Base-by-base conservation (phyloP, 2,329 filamentous ascomycete genomes). In the Sarocladium strictum region DNA sequence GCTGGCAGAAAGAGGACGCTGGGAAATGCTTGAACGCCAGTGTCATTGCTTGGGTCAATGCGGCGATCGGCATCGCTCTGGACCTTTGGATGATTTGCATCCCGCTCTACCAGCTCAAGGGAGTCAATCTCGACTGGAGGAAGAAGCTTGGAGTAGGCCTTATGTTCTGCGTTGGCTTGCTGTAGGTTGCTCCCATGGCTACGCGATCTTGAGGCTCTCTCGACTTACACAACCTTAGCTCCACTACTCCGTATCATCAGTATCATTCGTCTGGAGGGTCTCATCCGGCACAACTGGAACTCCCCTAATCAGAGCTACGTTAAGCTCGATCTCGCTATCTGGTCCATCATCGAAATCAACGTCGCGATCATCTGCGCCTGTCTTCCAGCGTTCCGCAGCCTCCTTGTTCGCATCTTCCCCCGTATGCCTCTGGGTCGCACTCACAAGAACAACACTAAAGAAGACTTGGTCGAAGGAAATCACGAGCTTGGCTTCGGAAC, bases 81-180 rank as follows among this genome's bases (percentile, higher is more conserved):
- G 80, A 84, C 56, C 11, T 78, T 2, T 76, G 75, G 70, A 76
- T 83, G 60, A 67, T 83, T 17, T 70, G 65, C 0, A 65, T 84
- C 3, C 79, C 81, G 0, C 60, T 80, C 4, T 71, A 69, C 21
- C 71, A 77, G 52, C 60, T 81, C 2, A 61, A 64, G 23, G 55
- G 63, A 0, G 66, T 80, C 3, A 69, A 72, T 2, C 56, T 80
- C 24, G 69, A 72, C 52, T 74, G 69, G 66, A 74, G 70, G 59
- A 78, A 76, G 64, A 80, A 77, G 64, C 37, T 75, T 17, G 69
- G 74, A n/a, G 71, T 80, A 2, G 65, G 66, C 6, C 56, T 77
- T 55, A 79, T 81, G 76, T 80, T 81, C 55, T 67, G 69, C 17
- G 69, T 79, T 11, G 77, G 78, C 7, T 64, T 69, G n/a, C 75